Evolutionary conservation across 306 rosid species (phyloP), one percentile per base, ranked within the genome.

Genomic region (Prunus davidiana): DNA sequence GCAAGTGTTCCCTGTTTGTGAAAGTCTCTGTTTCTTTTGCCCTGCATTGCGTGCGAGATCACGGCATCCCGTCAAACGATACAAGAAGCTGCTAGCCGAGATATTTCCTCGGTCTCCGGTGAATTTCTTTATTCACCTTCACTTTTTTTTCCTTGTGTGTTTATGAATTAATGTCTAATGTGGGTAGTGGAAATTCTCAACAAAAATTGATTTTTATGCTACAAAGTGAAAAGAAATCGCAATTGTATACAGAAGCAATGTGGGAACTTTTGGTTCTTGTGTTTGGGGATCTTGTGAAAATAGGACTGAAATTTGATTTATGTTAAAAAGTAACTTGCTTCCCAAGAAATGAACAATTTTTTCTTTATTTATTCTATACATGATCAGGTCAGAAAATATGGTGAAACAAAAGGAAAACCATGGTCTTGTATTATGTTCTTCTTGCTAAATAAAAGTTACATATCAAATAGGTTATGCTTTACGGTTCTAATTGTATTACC

Each of bases 61-160:
- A 1, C 77, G 97, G 41, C 96, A 90, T 77, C 97, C 97, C 0
- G 88, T 93, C 34, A 90, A 93, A 76, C 96, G 96, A 67, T 90
- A 90, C 82, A 93, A 93, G 83, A 83, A 90, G 63, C 67, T 90
- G 72, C 91, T 93, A 2, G 87, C 96, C 8, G 96, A 93, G 78
- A 93, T 87, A 50, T 90, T 90, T 69, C 97, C 97, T 75, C 88
- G 87, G 46, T 47, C 92, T 8, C 92, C 55, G 89, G 96, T 92
- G 27, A 12, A 38, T 13, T 30, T 71, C 13, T 68, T n/a, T 24
- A 14, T 34, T 14, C n/a, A 8, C 30, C 25, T 51, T 70, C 18
- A 32, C 7, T 3, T 12, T 34, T 22, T 24, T 3, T 12, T 12
- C 62, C 3, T 12, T 24, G 34, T 18, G 2, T 5, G 8, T n/a